Base-by-base conservation (phyloP, 495 filamentous ascomycete genomes). In the Daldinia concentrica region DNA sequence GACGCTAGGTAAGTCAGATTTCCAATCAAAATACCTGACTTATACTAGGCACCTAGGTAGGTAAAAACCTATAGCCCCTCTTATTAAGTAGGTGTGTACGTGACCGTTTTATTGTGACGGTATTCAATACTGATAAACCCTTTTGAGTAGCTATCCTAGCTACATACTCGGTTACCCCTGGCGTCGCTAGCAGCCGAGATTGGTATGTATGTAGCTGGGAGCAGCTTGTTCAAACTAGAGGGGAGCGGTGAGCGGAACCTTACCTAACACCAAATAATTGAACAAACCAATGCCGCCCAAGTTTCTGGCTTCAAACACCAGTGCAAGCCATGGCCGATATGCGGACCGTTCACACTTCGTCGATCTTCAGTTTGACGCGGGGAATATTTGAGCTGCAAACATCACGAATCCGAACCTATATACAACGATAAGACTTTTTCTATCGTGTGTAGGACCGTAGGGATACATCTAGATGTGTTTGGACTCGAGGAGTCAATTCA, bases 161-260 rank as follows among this genome's bases (percentile, higher is more conserved):
- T 63, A 58, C 60, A 50, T 61, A n/a, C n/a, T n/a, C n/a, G 58
- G 62, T 27, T 55, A 70, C 71, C 71, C 66, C 66, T 73, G 66
- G 66, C 67, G 19, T 64, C 58, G 45, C 62, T 51, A 39, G 36
- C 39, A 26, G 61, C 66, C 32, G 65, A 67, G 67, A 69, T 66
- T 69, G 66, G 71, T 74, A 14, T 36, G 34, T 34, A 34, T 2
- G 3, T 36, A 70, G 58, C 54, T 70, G 62, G 64, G 45, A 63
- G 19, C 51, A 61, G 60, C 69, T 64, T 55, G 63, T n/a, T 37
- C n/a, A 57, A 57, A 61, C 54, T 39, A 60, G 58, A 69, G 48
- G 55, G 64, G 59, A 74, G 72, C 72, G 72, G 72, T 74, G 72
- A 74, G 68, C 62, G 64, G 67, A 63, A 68, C 68, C 41, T 51